Base-by-base conservation (phyloP, 805 yeast genomes). In the Hanseniaspora guilliermondii region DNA sequence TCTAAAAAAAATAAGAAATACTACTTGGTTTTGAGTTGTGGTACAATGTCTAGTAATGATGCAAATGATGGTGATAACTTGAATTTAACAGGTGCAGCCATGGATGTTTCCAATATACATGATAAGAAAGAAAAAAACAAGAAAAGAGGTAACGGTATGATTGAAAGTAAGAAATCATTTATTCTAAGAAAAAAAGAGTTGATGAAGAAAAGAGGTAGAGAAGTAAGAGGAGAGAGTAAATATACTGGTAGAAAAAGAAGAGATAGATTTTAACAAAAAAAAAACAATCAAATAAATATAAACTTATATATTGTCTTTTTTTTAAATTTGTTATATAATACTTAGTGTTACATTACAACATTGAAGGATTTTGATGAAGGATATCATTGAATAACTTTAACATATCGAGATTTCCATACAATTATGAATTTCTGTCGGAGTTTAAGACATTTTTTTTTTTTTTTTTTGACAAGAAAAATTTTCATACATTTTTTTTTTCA, bases 121-220 rank as follows among this genome's bases (percentile, higher is more conserved):
- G 53, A 49, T 25, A 49, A 35, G 25, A 49, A 41, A 33, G 56
- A 53, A n/a, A 16, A 41, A 25, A 32, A 48, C 35, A 47, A 56
- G 32, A 66, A 64, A 56, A 64, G 62, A 53, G 56, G 61, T 32
- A 68, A 63, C 59, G 66, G 77, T 66, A 74, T 76, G 56, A 66
- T 77, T 58, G 97, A 91, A 70, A 73, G 85, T 3, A 79, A 76
- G 62, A 88, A 87, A 67, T 93, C 82, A 3, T 93, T 76, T 66
- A 87, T 93, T 60, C 73, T 73, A 61, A 79, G 98, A 67, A 93
- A 93, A 85, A 93, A 93, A 74, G 96, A 86, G 55, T 73, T 89
- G 55, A 87, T 85, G 91, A 83, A 83, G 64, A 85, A 84, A 68
- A 79, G 97, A 64, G 98, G 98, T 45, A 85, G 85, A 66, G 69